Percentiles rank a stretch among this genome's conserved stretches.
phyloP scores from a whole-genome alignment of 805 yeast species.

The Dipodascopsis uninucleata region DNA sequence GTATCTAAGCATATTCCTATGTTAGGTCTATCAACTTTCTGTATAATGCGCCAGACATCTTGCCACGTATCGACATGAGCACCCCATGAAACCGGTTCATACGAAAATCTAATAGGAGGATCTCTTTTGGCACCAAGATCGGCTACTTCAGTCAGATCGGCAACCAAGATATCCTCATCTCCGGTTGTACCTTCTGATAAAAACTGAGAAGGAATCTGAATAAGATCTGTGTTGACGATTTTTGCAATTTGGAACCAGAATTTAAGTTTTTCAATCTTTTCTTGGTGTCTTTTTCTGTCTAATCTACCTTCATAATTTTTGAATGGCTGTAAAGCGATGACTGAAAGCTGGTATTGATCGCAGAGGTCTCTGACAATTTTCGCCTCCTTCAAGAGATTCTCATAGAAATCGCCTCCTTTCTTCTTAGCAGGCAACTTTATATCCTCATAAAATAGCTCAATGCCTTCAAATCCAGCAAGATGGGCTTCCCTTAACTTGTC shows the following conservation, averaged over 20 bases:
- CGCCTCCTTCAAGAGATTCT: not conserved
- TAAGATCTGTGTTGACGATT: slow-evolving; percentile 10
- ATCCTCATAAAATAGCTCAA: slow-evolving; percentile 13
- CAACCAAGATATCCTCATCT: slow-evolving; percentile 13
- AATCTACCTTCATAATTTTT: slow-evolving; percentile 10
- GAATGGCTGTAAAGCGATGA: slow-evolving; percentile 12
- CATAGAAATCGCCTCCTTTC: not conserved
- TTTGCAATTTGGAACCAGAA: slow-evolving; percentile 17
- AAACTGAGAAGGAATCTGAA: slow-evolving; percentile 18
- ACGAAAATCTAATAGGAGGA: slow-evolving; percentile 31
- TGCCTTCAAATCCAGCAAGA: slow-evolving; percentile 8
- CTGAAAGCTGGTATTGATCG: slow-evolving; percentile 1
- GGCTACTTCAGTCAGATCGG: slow-evolving; percentile 15
- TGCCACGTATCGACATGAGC: slow-evolving; percentile 29
- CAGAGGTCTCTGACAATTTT: slow-evolving; percentile 2
- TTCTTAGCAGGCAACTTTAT: slow-evolving; percentile 5
- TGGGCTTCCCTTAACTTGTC: slow-evolving; percentile 6
- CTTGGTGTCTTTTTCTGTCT: slow-evolving; percentile 5
- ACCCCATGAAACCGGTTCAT: slow-evolving; percentile 36
- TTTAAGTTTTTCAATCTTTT: slow-evolving; percentile 7
- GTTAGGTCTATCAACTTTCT: slow-evolving; percentile 30
- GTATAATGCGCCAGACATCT: slow-evolving; percentile 27
- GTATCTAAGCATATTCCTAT: slow-evolving; percentile 36
- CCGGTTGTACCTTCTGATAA: slow-evolving; percentile 10
- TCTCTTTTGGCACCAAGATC: slow-evolving; percentile 14